A percentile compares a stretch with the other conserved stretches of the same genome.
These are phyloP conservation scores for Alopecurus myosuroides DNA, from an alignment of 176 grass and related monocot species.

Conservation along the genomic window DNA sequence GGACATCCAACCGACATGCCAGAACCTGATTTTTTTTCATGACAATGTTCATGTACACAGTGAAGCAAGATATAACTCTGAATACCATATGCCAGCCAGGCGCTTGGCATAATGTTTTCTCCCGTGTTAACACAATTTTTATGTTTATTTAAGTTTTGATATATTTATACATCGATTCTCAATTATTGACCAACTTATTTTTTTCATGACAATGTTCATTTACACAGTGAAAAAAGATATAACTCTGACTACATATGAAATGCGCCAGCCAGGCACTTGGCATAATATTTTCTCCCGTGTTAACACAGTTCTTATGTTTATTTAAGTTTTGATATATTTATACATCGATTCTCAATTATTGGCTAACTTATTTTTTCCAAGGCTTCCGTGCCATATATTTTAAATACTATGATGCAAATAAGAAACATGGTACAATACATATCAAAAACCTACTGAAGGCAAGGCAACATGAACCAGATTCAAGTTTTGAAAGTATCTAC, in stretches of 20 bases:
- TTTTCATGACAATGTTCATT: no score
- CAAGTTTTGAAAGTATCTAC: not conserved
- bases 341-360: not conserved
- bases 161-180: not conserved
- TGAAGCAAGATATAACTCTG: not conserved
- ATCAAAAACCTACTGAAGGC: not conserved
- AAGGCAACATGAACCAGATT: not conserved
- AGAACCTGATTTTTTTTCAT: no score
- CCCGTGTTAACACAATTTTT: no score
- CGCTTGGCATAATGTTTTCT: no score
- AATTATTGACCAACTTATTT: not conserved
- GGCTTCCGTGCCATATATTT: not conserved
- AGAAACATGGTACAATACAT: not conserved
- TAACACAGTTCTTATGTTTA: no score
- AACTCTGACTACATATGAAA: not conserved
- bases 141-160: no score
- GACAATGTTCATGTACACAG: not conserved
- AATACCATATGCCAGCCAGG: not conserved
- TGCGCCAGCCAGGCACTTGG: not conserved
- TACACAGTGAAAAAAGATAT: no score
- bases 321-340: no score
- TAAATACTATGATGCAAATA: not conserved
- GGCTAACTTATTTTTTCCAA: no score
- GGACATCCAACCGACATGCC: no score
- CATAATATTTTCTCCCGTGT: no score